Conservation (phyloP, 2,329 filamentous ascomycete genomes). For the Xylariaceae sp. region DNA sequence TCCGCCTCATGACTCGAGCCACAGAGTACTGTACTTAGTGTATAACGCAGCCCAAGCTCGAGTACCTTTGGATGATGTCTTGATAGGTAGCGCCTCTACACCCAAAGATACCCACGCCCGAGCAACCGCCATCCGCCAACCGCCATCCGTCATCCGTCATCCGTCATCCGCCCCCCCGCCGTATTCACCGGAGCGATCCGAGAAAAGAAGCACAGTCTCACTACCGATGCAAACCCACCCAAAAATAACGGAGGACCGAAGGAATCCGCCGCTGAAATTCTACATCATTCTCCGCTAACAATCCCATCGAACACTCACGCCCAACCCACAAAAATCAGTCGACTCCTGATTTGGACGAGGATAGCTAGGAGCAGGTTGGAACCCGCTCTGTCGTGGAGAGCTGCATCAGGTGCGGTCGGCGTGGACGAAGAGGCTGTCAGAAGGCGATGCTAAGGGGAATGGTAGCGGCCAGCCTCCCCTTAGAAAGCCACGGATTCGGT, state of each 20-base stretch:
- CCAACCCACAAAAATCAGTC: constrained; percentile 18
- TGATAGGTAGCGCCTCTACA: constrained; percentile 19
- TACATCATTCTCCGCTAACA: constrained; percentile 30
- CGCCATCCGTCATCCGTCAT: no score
- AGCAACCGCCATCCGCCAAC: constrained; percentile 17
- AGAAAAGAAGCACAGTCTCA: constrained; percentile 21
- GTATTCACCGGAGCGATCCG: constrained; percentile 22
- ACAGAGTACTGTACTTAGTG: constrained; percentile 12
- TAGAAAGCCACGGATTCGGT: constrained; percentile 46
- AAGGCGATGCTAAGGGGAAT: constrained; percentile 19
- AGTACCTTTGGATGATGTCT: constrained; percentile 22
- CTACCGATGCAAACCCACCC: constrained; percentile 22
- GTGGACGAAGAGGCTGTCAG: constrained; percentile 21
- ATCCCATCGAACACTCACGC: constrained; percentile 18
- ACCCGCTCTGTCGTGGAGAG: constrained; percentile 15
- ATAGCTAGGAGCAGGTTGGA: constrained; percentile 11
- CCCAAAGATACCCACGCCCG: constrained; percentile 20
- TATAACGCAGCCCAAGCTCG: constrained; percentile 22
- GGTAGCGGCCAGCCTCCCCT: constrained; percentile 23
- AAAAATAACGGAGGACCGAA: constrained; percentile 19
- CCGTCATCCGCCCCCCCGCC: constrained; percentile 3
- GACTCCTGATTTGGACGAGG: constrained; percentile 15
- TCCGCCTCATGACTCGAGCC: constrained; percentile 32
- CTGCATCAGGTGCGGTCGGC: constrained; percentile 15
- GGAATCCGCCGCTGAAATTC: constrained; percentile 26